Evolutionary conservation across 257 asterid genomes (phyloP), one percentile per base, ranked within the genome.

Genomic region (Cynanchum wilfordii): DNA sequence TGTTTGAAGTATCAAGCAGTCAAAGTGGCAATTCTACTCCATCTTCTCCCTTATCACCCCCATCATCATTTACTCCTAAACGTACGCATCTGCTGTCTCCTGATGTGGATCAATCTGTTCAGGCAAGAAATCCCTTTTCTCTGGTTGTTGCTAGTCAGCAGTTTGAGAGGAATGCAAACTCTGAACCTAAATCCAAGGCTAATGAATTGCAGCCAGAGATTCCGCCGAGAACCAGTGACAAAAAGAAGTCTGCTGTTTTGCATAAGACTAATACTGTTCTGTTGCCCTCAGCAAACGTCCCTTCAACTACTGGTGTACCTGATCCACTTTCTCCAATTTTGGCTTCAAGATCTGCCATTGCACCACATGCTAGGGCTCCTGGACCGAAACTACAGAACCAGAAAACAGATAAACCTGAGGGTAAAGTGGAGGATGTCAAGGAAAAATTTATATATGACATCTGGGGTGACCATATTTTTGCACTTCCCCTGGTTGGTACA

Each of bases 1-100:
- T 76, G 63, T 80, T 86, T 44, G 96, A 93, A 50, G 89, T 88
- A 57, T 87, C 97, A 45, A 91, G 98, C 82, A 93, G 98, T 82
- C 97, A 91, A 45, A 89, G 96, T 81, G 82, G 95, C 71, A 89
- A 91, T 82, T 94, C 97, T 42, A 91, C 96, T 66, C 96, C 98
- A 4, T 81, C 97, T 0, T 89, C 97, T 67, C 96, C 98, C 66
- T 70, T 87, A 59, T 94, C 97, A 16, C 96, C 96, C 27, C 70
- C 77, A n/a, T 30, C 90, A 63, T 77, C 86, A 52, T 45, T 71
- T n/a, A 82, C 90, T 64, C 85, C 90, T 16, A 87, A 67, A 52
- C 85, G 82, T 44, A 75, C 81, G n/a, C 75, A 80, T 77, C 77
- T 83, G 22, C 70, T 74, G 30, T 80, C 88, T 51, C 83, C 82